Percentiles rank a stretch among this genome's conserved stretches.
phyloP scores from a whole-genome alignment of 208 protist species.

The Herpetomonas samuelpessoai region DNA sequence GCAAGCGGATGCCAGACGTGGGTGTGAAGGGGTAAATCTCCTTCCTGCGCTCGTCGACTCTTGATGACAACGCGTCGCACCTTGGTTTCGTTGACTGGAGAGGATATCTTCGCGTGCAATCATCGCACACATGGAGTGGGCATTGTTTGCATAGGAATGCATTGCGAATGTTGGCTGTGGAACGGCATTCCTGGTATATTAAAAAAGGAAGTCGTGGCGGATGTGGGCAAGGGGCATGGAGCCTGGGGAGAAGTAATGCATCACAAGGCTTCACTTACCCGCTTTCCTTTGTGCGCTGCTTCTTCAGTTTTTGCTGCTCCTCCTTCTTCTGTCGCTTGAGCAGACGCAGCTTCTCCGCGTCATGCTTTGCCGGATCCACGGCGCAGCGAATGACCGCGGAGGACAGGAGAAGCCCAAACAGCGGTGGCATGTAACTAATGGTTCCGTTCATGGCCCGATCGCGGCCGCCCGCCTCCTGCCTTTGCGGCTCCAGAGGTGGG shows the following conservation, averaged over 20 bases:
- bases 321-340: constrained; percentile 41
- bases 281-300: constrained; percentile 23
- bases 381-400: constrained; percentile 69
- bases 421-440: constrained; percentile 88
- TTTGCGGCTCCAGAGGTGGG: constrained; percentile 66
- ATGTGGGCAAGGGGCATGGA: too few relatives aligned
- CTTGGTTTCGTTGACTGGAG: too few relatives aligned
- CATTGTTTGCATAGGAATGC: too few relatives aligned
- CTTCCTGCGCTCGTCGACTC: too few relatives aligned
- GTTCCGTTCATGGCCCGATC: constrained; percentile 85
- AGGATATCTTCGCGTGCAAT: too few relatives aligned
- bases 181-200: too few relatives aligned
- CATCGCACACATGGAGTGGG: too few relatives aligned
- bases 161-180: too few relatives aligned
- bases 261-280: constrained; percentile 3
- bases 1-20: too few relatives aligned
- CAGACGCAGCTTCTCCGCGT: constrained; percentile 26
- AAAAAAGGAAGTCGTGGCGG: too few relatives aligned
- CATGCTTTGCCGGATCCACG: constrained; percentile 45
- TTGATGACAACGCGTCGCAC: too few relatives aligned
- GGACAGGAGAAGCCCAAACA: constrained; percentile 82
- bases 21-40: too few relatives aligned
- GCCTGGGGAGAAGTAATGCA: not conserved
- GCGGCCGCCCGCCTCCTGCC: constrained; percentile 72
- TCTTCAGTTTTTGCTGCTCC: constrained; percentile 9